A percentile compares a stretch with the other conserved stretches of the same genome.
Evolutionary conservation across 129 eudicot species (phyloP).

Genomic region (Heracleum sosnowskyi): DNA sequence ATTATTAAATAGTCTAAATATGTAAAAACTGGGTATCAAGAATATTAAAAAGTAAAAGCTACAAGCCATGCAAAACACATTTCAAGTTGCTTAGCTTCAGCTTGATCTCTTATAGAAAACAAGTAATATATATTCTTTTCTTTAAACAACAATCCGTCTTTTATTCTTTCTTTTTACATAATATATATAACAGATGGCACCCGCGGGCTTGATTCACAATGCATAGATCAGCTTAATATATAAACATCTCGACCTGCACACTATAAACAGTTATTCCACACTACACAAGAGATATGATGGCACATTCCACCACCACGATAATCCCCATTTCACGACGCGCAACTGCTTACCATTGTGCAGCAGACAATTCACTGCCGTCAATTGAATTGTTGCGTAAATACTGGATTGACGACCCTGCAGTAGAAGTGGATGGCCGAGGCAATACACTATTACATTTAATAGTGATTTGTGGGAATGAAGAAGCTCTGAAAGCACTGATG

Average conservation of each 20-base stretch:
- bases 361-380: not conserved
- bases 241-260: no score
- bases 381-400: not conserved
- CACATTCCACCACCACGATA: not conserved
- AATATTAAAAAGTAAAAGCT: no score
- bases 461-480: not conserved
- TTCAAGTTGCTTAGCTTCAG: not conserved
- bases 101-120: not conserved
- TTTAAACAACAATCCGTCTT: no score
- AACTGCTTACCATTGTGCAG: not conserved
- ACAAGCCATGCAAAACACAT: not conserved
- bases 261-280: not conserved
- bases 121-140: no score
- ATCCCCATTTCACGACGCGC: not conserved
- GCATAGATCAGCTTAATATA: not conserved
- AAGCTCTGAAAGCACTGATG: not conserved
- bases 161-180: no score
- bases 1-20: no score
- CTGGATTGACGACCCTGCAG: not conserved
- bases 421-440: slow-evolving; percentile 1
- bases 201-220: no score
- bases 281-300: not conserved
- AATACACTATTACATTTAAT: not conserved
- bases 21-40: no score
- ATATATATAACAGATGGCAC: no score